phyloP scores from a whole-genome alignment of 805 yeast genomes.

The Torulaspora gathmanii region DNA sequence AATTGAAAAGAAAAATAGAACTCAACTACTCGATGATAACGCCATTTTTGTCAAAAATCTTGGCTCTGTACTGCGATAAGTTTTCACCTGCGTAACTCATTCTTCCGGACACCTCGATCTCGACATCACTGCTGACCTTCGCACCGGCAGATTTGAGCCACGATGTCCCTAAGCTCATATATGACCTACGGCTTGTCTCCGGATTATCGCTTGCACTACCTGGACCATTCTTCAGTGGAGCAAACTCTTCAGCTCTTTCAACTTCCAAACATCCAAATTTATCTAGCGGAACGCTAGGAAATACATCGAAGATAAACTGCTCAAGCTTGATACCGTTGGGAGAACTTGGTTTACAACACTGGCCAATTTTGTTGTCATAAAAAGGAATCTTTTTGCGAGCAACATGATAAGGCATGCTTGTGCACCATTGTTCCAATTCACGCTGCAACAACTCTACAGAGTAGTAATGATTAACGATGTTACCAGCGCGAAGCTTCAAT shows the following conservation, averaged over 20 bases:
- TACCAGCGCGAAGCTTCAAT: constrained; percentile 83
- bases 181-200: constrained; percentile 65
- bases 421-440: constrained; percentile 65
- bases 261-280: constrained; percentile 93
- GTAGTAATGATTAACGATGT: constrained; percentile 95
- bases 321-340: constrained; percentile 94
- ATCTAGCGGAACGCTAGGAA: constrained; percentile 64
- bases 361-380: constrained; percentile 46
- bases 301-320: constrained; percentile 95
- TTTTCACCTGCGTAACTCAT: constrained; percentile 77
- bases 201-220: constrained; percentile 84
- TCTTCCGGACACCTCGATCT: constrained; percentile 73
- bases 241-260: constrained; percentile 75
- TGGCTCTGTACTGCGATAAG: constrained; percentile 51
- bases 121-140: constrained; percentile 39
- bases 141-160: constrained; percentile 81
- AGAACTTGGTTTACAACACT: constrained; percentile 53
- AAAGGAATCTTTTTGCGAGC: constrained; percentile 84
- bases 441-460: constrained; percentile 64
- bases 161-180: constrained; percentile 58
- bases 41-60: constrained; percentile 31
- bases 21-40: constrained; percentile 20
- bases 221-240: constrained; percentile 88
- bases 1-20: neutral
- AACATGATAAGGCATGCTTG: constrained; percentile 83